These are phyloP conservation scores for Musa itinerans DNA, from an alignment of 176 grass and related monocot genomes.

Conservation along the genomic window DNA sequence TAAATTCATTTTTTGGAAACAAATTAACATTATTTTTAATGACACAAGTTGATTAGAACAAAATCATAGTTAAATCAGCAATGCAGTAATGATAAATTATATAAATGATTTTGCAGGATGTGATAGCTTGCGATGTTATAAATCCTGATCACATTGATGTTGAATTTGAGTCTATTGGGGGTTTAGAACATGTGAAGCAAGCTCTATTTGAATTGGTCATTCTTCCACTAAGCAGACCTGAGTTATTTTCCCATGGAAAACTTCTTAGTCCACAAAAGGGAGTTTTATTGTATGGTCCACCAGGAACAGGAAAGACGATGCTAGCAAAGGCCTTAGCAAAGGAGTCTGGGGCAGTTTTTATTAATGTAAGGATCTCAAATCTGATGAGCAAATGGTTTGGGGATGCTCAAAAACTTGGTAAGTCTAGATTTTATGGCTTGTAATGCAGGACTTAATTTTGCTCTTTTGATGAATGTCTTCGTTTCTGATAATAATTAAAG, in stretches of 20 bases:
- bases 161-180: constrained; percentile 76
- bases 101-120: constrained; percentile 34
- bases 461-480: no score
- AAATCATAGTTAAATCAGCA: neutral
- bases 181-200: constrained; percentile 76
- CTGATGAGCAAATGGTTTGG: constrained; percentile 99
- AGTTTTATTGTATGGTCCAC: constrained; percentile 79
- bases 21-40: neutral
- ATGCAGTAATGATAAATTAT: neutral
- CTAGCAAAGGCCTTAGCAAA: constrained; percentile 92
- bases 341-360: constrained; percentile 88
- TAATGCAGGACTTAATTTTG: neutral
- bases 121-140: constrained; percentile 95
- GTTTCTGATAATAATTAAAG: neutral
- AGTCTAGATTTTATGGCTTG: neutral
- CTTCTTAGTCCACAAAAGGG: constrained; percentile 94
- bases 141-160: constrained; percentile 88
- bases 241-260: constrained; percentile 70
- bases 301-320: constrained; percentile 94
- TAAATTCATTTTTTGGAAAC: neutral
- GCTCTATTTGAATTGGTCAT: constrained; percentile 81
- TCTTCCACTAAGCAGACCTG: constrained; percentile 74
- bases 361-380: constrained; percentile 92
- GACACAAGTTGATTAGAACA: no score
- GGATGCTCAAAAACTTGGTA: constrained; percentile 94